Evolutionary conservation across 164 flowering plant species (phyloP).

Genomic region (Aristolochia fimbriata): DNA sequence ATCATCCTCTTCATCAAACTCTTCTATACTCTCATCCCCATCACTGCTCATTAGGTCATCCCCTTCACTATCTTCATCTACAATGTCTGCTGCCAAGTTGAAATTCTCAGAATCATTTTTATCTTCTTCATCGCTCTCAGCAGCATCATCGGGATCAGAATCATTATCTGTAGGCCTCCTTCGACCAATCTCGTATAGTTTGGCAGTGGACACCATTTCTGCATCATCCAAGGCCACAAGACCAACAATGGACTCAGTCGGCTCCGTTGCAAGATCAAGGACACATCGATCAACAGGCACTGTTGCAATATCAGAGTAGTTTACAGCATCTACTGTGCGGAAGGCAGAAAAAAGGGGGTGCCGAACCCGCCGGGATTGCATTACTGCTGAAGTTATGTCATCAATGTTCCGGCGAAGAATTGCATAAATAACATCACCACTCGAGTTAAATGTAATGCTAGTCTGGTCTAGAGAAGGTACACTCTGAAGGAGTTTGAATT

Average conservation of each 20-base stretch:
- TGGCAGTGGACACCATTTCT: constrained; percentile 79
- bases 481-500: constrained; percentile 66
- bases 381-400: constrained; percentile 72
- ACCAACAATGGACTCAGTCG: constrained; percentile 84
- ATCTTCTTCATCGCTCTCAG: constrained; percentile 71
- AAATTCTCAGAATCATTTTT: constrained; percentile 53
- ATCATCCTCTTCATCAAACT: constrained; percentile 35
- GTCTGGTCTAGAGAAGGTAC: constrained; percentile 94
- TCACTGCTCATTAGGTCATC: constrained; percentile 18
- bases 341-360: constrained; percentile 81
- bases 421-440: constrained; percentile 88
- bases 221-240: constrained; percentile 87
- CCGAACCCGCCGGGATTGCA: constrained; percentile 59
- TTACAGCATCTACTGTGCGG: constrained; percentile 81
- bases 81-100: constrained; percentile 35
- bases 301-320: constrained; percentile 88
- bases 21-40: constrained; percentile 23
- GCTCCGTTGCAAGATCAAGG: constrained; percentile 83
- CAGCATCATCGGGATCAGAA: constrained; percentile 92
- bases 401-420: constrained; percentile 74
- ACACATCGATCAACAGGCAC: constrained; percentile 84
- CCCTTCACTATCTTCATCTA: constrained; percentile 28
- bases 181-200: constrained; percentile 83
- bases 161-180: constrained; percentile 85
- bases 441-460: constrained; percentile 59